These are phyloP conservation scores for Colletotrichum shisoi DNA, from an alignment of 2,329 filamentous ascomycete genomes.

Conservation along the genomic window DNA sequence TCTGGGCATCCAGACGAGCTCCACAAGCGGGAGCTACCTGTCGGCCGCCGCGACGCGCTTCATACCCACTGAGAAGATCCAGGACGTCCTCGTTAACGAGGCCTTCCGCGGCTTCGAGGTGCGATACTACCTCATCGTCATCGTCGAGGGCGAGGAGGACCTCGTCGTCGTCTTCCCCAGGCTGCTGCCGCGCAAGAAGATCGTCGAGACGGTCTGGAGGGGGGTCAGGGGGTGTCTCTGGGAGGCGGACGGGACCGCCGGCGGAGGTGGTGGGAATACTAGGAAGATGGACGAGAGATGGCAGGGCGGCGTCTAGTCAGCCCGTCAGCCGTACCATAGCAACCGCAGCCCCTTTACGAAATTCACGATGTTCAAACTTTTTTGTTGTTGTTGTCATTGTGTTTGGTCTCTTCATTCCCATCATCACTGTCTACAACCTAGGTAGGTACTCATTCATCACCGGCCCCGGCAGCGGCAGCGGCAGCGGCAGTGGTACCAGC, in stretches of 20 bases:
- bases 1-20: slow-evolving; percentile 87
- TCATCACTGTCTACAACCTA: not conserved
- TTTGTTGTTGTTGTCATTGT: slow-evolving; percentile 9
- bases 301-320: slow-evolving; percentile 25
- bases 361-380: slow-evolving; percentile 22
- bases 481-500: not conserved
- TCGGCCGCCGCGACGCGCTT: slow-evolving; percentile 59
- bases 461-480: slow-evolving; percentile 10
- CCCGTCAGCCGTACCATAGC: not conserved
- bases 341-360: slow-evolving; percentile 16
- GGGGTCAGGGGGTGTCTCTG: slow-evolving; percentile 84
- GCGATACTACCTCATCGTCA: slow-evolving; percentile 84
- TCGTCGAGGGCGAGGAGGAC: slow-evolving; percentile 87
- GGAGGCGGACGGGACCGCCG: slow-evolving; percentile 56
- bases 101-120: slow-evolving; percentile 94
- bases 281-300: slow-evolving; percentile 45
- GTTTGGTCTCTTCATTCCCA: not conserved
- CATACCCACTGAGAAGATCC: slow-evolving; percentile 91
- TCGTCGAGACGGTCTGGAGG: slow-evolving; percentile 90
- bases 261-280: not conserved
- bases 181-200: slow-evolving; percentile 74
- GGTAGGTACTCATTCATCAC: slow-evolving; percentile 15
- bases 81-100: slow-evolving; percentile 93
- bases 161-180: slow-evolving; percentile 94
- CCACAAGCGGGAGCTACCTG: slow-evolving; percentile 73